Evolutionary conservation across 345 rosid species (phyloP), one percentile per base, ranked within the genome.

Genomic region (Brassica nigra): DNA sequence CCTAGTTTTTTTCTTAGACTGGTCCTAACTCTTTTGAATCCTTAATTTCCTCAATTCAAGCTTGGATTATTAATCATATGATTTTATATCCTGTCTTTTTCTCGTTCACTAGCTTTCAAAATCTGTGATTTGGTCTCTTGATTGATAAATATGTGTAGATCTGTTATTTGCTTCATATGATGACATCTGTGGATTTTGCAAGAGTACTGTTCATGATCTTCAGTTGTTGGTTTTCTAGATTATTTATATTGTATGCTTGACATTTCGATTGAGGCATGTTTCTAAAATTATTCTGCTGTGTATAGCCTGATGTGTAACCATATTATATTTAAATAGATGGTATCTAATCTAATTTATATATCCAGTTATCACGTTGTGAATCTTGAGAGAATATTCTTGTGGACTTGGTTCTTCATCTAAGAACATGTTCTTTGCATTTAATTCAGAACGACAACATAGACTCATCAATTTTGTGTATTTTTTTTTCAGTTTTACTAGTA

Each of bases 21-120:
- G 87, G 86, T 86, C 89, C 89, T 78, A 33, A 68, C 76, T 74
- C 67, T 81, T 77, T 69, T 64, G 63, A 70, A 54, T 80, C 76
- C 37, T 64, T 70, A 55, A 63, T 62, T 28, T 70, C 44, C 74
- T 75, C 75, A 64, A 52, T 68, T 14, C 18, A 39, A 62, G 20
- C 61, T 31, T 76, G 65, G 55, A 49, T 23, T 76, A 75, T 58
- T 55, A 30, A 54, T 16, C 71, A 70, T 75, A 33, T 54, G 59
- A 1, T 30, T 75, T 29, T 54, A 15, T 69, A n/a, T 47, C 12
- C 8, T 4, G 2, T 61, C 3, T 28, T 28, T 28, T n/a, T 57
- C 14, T 18, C 3, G 14, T 44, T 66, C n/a, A 1, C 34, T 67
- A 31, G 18, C n/a, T 12, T 5, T 8, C 20, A 8, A 20, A 62